Base-by-base conservation (phyloP, 768 basidiomycete genomes). In the Naematelia aurantialba region DNA sequence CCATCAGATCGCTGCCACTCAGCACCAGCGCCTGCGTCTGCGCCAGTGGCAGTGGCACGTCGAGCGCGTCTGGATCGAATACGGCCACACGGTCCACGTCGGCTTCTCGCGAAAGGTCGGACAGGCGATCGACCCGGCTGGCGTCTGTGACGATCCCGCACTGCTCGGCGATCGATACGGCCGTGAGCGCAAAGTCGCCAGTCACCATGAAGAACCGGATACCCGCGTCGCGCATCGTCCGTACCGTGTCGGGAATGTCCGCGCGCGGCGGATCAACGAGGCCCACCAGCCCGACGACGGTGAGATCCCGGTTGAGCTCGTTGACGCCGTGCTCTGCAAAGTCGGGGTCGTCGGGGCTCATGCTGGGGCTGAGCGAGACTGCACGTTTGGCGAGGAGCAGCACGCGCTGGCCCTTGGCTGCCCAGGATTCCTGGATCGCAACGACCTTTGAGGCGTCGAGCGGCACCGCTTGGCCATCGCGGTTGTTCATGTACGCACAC, bases 181-280 rank as follows among this genome's bases (percentile, higher is more conserved):
- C 85, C 0, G 85, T 87, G 13, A 81, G 77, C 26, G 83, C 80
- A 70, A 79, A 79, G 58, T 80, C 79, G 24, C 79, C 86, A 78
- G 78, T 88, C 56, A 87, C 83, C 79, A 87, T 84, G 66, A 82
- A 82, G 67, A 86, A 83, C 11, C 85, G 80, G 48, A 86, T 83
- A 3, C 84, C 84, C 5, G 85, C 85, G 13, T 80, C 67, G 24
- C 83, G 80, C 59, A 74, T 67, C 19, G 60, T 70, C 0, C 55
- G 49, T 34, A 76, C 69, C 1, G 72, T 74, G 13, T 83, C 81
- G 21, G 79, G 76, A 24, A 83, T 83, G 62, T 85, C 85, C 17
- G 77, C 78, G 25, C 82, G 80, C 4, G 84, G 81, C 0, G 85
- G 85, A 58, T 87, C 85, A 31, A 84, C 80, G 46, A 87, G 73